Percentiles rank a stretch among this genome's conserved stretches.
Conservation (phyloP, 2,329 filamentous ascomycete species). For the Aspergillus sp. region DNA sequence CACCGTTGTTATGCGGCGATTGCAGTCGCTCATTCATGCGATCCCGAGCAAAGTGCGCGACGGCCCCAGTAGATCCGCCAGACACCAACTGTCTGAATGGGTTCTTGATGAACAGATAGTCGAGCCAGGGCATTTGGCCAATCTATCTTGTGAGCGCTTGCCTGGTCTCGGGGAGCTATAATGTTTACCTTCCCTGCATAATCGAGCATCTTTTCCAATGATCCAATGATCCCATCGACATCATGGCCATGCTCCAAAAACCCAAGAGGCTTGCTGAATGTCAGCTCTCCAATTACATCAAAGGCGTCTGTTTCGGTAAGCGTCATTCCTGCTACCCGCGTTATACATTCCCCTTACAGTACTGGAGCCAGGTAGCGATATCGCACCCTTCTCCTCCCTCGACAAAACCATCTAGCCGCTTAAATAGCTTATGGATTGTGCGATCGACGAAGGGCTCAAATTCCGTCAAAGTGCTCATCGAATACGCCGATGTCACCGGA, state of each 20-base stretch:
- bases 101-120: constrained; percentile 28
- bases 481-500: constrained; percentile 33
- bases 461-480: constrained; percentile 34
- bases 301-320: constrained; percentile 17
- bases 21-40: constrained; percentile 13
- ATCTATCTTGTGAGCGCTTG: constrained; percentile 6
- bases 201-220: constrained; percentile 21
- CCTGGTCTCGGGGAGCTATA: neutral
- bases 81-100: constrained; percentile 14
- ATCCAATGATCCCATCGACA: constrained; percentile 24
- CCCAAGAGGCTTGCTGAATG: constrained; percentile 26
- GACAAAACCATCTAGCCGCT: constrained; percentile 18
- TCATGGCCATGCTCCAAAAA: constrained; percentile 27
- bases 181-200: constrained; percentile 15
- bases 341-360: constrained; percentile 11
- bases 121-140: constrained; percentile 31
- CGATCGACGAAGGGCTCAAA: constrained; percentile 33
- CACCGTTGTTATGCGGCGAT: constrained; percentile 48
- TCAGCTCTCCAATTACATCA: constrained; percentile 31
- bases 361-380: constrained; percentile 26
- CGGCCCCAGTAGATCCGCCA: constrained; percentile 13
- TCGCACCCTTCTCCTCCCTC: constrained; percentile 15
- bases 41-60: constrained; percentile 16
- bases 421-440: constrained; percentile 21
- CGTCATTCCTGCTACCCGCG: neutral